Conservation (phyloP, 768 basidiomycete genomes). For the Tricholoma terreum region DNA sequence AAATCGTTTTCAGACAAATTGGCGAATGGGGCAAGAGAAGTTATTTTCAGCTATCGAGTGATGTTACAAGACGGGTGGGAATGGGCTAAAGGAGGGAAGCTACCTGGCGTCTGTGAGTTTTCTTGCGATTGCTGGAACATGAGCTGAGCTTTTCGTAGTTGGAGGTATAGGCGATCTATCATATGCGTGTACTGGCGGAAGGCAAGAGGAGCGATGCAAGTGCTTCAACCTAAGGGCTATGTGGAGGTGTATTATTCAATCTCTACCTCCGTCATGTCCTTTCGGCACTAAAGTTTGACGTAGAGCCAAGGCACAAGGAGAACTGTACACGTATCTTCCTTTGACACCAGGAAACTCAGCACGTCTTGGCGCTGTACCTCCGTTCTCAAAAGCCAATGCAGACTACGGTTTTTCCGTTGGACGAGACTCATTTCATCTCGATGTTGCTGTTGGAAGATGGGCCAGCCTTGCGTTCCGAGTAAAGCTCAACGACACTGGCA, state of each 20-base stretch:
- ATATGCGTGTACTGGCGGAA: slow-evolving; percentile 67
- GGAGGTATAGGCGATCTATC: slow-evolving; percentile 56
- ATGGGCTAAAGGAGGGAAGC: slow-evolving; percentile 73
- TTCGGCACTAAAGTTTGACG: background rate
- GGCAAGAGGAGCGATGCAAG: slow-evolving; percentile 55
- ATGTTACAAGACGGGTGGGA: slow-evolving; percentile 62
- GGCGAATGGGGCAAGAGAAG: slow-evolving; percentile 45
- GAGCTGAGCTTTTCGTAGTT: slow-evolving; percentile 31
- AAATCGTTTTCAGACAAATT: slow-evolving; percentile 36
- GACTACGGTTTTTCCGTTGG: slow-evolving; percentile 70
- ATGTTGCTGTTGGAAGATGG: slow-evolving; percentile 55
- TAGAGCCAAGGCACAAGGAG: slow-evolving; percentile 52
- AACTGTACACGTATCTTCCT: slow-evolving; percentile 71
- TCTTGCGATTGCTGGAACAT: too few species aligned
- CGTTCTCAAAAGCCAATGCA: slow-evolving; percentile 44
- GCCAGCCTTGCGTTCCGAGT: slow-evolving; percentile 61
- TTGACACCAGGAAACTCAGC: slow-evolving; percentile 41
- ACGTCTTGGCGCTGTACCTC: slow-evolving; percentile 45
- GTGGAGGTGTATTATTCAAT: slow-evolving; percentile 55
- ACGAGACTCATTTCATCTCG: slow-evolving; percentile 57
- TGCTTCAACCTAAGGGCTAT: slow-evolving; percentile 72
- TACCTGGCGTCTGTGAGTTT: slow-evolving; percentile 66
- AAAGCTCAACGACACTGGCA: slow-evolving; percentile 60
- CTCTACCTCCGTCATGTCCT: background rate
- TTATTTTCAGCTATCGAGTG: slow-evolving; percentile 61